Evolutionary conservation across 208 protist species (phyloP).

Genomic region (Trypanosoma rangeli): DNA sequence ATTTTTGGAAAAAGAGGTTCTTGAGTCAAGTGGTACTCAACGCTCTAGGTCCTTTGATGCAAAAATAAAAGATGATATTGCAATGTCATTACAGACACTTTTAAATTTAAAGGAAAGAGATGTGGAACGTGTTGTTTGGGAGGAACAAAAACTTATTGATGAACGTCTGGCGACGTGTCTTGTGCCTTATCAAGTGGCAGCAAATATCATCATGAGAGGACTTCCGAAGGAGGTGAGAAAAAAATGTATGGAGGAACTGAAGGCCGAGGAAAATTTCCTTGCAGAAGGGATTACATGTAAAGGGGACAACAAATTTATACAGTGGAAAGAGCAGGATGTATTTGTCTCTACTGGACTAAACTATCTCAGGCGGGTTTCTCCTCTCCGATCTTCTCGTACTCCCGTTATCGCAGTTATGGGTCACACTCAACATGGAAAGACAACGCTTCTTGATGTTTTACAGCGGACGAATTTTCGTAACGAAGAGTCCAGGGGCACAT

Average conservation of each 20-base stretch:
- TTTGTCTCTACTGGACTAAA: conserved; percentile 68
- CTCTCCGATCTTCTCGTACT: conserved; percentile 38
- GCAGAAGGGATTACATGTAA: not conserved
- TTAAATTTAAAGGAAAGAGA: conserved; percentile 51
- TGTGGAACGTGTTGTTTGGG: conserved; percentile 54
- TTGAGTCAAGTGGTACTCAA: conserved; percentile 26
- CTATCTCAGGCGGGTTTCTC: conserved; percentile 53
- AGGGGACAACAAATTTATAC: conserved; percentile 47
- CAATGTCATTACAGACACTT: conserved; percentile 38
- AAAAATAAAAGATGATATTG: conserved; percentile 30
- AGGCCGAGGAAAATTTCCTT: conserved; percentile 41
- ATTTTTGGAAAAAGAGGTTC: conserved; percentile 32
- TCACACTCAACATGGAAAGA: conserved; percentile 90
- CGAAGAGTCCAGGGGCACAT: conserved; percentile 74
- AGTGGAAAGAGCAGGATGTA: conserved; percentile 83
- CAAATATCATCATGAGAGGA: conserved; percentile 78
- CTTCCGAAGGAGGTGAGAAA: conserved; percentile 50
- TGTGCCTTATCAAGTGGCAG: conserved; percentile 83
- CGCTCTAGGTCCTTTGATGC: conserved; percentile 48
- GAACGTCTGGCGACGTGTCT: conserved; percentile 77
- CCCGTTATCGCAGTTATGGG: conserved; percentile 83
- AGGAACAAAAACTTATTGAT: conserved; percentile 63
- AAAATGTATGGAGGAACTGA: conserved; percentile 57
- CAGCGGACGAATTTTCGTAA: conserved; percentile 44
- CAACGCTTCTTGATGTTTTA: conserved; percentile 81